A percentile compares a stretch with the other conserved stretches of the same genome.
phyloP scores from a whole-genome alignment of 169 alveolate species.

The Theileria orientalis region DNA sequence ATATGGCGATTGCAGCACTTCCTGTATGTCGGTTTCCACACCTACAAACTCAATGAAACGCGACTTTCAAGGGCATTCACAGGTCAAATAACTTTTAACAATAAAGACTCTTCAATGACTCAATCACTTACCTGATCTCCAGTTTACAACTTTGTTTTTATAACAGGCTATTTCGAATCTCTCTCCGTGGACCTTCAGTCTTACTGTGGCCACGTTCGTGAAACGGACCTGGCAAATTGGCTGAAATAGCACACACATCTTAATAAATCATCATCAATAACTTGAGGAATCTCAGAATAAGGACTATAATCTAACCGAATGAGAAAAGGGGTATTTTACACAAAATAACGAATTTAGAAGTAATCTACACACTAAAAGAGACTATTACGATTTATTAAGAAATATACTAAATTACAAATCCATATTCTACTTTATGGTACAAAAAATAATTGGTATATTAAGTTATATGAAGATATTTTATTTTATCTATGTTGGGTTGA shows the following conservation, averaged over 20 bases:
- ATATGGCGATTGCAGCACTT: constrained; percentile 89
- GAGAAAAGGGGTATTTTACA: not conserved
- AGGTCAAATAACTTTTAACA: too few relatives aligned
- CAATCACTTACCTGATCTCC: constrained; percentile 82
- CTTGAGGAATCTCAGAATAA: not conserved
- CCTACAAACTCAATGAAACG: constrained; percentile 67
- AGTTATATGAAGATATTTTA: too few relatives aligned
- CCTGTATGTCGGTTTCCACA: constrained; percentile 88
- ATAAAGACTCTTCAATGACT: too few relatives aligned
- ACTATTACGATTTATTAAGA: not conserved
- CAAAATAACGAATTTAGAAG: too few relatives aligned
- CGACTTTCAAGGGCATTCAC: not conserved
- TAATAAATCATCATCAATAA: not conserved
- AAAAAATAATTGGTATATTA: not conserved
- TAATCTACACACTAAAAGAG: not conserved
- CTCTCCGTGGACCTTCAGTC: constrained; percentile 83
- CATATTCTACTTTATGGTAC: not conserved
- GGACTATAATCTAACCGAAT: too few relatives aligned
- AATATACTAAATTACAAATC: not conserved
- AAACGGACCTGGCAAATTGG: constrained; percentile 91
- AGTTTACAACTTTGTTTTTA: constrained; percentile 92
- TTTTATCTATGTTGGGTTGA: too few relatives aligned
- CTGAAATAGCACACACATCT: constrained; percentile 83
- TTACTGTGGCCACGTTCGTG: constrained; percentile 94
- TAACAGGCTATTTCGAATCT: constrained; percentile 97